These are phyloP conservation scores for Pleurotus tuoliensis DNA, from an alignment of 768 basidiomycete genomes.

Conservation along the genomic window DNA sequence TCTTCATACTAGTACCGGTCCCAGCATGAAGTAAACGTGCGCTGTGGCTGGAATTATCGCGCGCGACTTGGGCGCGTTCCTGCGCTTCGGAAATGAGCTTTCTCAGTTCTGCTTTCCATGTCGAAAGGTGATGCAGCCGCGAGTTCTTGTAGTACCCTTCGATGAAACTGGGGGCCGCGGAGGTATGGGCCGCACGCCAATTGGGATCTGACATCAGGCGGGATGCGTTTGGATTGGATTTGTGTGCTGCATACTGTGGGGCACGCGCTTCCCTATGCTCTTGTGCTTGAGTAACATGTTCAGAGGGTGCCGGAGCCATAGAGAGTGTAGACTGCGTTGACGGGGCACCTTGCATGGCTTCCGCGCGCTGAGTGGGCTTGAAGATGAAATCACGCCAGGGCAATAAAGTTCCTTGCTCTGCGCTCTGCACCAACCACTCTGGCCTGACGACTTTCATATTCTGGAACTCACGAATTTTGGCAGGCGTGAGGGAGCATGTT, in stretches of 20 bases:
- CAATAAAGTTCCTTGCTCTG: conserved; percentile 58
- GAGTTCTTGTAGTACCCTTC: conserved; percentile 82
- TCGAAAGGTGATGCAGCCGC: conserved; percentile 87
- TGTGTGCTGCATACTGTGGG: conserved; percentile 63
- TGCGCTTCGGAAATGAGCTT: conserved; percentile 77
- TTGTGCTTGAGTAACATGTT: conserved; percentile 39
- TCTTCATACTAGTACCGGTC: conserved; percentile 45
- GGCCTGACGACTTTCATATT: conserved; percentile 88
- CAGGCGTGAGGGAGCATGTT: conserved; percentile 85
- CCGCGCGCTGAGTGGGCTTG: conserved; percentile 41
- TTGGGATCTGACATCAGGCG: conserved; percentile 78
- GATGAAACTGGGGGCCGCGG: conserved; percentile 81
- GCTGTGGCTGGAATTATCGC: conserved; percentile 17
- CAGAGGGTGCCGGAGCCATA: conserved; percentile 14
- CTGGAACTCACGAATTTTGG: conserved; percentile 85
- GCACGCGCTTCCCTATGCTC: conserved; percentile 41
- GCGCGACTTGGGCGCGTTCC: conserved; percentile 52
- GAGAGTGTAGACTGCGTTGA: conserved; percentile 33
- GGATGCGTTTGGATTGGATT: conserved; percentile 69
- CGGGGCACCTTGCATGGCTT: conserved; percentile 45
- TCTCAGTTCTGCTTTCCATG: conserved; percentile 90
- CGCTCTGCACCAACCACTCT: conserved; percentile 85
- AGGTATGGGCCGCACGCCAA: conserved; percentile 88
- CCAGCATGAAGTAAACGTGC: conserved; percentile 5
- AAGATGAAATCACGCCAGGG: conserved; percentile 80